Base-by-base conservation (phyloP, 345 rosid genomes). In the Euclidium syriacum region DNA sequence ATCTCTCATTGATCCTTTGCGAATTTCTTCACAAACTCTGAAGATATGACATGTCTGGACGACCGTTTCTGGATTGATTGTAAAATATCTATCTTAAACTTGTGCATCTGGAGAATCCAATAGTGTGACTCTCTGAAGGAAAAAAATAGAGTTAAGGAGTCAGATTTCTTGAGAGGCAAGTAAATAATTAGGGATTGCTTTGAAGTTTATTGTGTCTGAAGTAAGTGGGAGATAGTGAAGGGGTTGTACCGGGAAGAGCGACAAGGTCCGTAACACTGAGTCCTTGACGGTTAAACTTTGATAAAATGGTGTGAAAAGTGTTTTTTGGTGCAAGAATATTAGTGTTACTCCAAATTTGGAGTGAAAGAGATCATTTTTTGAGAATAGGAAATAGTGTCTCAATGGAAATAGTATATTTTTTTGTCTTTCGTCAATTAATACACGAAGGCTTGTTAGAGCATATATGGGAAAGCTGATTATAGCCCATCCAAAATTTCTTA, bases 71-170 rank as follows among this genome's bases (percentile, higher is more conserved):
- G 14, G 82, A 77, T 61, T 85, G 95, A 44, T 87, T 83, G 85
- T 89, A 92, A 7, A 92, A 79, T 52, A 95, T 89, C 79, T 92
- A 95, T 73, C 95, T 82, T 80, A 92, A 92, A 77, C 82, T 80
- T 15, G 88, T 81, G 83, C 98, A 89, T 59, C 94, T 76, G 7
- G 96, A 61, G 72, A 83, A 73, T 68, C 98, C 98, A 0, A 88
- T 92, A 6, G 95, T 89, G 77, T 92, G 98, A 68, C 95, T 87
- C 68, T 96, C 98, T 91, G n/a, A n/a, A n/a, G n/a, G n/a, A n/a
- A n/a, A 71, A n/a, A 30, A 48, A n/a, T 5, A 33, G 35, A 68
- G 11, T 52, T 32, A 25, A 17, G 1, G 2, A n/a, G 36, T 10
- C 2, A 16, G 23, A 51, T 34, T 6, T 7, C 44, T 38, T 67